A percentile compares a stretch with the other conserved stretches of the same genome.
phyloP scores from a whole-genome alignment of 73 alveolate species.

The Durusdinium trenchii region DNA sequence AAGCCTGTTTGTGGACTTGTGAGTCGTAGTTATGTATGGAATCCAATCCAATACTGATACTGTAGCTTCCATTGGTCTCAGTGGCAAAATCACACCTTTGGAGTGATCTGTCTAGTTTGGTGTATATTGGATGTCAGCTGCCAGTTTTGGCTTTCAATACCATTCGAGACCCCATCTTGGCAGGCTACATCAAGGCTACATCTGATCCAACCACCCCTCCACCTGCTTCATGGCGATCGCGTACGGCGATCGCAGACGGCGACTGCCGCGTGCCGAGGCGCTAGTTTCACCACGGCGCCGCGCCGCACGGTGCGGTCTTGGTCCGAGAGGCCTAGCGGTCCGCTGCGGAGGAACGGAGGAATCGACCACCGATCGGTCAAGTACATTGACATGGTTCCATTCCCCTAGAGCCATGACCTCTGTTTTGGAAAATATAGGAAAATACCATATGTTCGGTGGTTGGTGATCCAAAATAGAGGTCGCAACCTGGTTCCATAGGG shows the following conservation, averaged over 20 bases:
- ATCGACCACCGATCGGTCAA: no score
- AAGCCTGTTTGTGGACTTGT: no score
- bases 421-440: neutral
- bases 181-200: neutral
- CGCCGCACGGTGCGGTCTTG: conserved; percentile 83
- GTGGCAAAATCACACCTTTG: neutral
- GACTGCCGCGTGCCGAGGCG: neutral
- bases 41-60: no score
- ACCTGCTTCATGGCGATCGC: neutral
- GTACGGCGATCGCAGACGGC: neutral
- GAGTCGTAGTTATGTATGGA: no score
- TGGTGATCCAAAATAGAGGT: neutral
- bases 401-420: neutral
- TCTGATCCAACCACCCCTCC: neutral
- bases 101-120: neutral
- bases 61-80: no score
- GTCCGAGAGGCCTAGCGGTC: conserved; percentile 42
- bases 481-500: neutral
- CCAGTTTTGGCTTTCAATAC: no score
- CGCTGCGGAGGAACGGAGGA: neutral
- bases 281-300: conserved; percentile 74
- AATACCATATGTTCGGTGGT: neutral
- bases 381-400: neutral
- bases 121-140: no score
- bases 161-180: no score